Evolutionary conservation across 2,329 filamentous ascomycete genomes (phyloP).

Genomic region (Ophiostoma perfectum): DNA sequence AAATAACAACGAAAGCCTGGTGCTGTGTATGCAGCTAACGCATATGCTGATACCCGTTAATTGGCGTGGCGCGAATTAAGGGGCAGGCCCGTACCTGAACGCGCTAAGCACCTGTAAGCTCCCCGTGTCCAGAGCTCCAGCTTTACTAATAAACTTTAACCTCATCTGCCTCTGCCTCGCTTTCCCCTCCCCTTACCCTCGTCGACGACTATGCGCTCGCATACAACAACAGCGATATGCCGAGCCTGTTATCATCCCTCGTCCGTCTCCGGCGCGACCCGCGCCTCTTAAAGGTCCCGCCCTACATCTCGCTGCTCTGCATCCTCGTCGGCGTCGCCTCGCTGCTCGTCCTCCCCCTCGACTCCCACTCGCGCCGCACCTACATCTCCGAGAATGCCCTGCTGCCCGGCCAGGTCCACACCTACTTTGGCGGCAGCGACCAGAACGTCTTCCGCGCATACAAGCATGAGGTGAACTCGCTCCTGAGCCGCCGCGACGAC

Average conservation of each 20-base stretch:
- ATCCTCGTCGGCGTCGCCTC: conserved; percentile 80
- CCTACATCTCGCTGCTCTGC: conserved; percentile 80
- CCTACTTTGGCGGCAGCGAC: conserved; percentile 94
- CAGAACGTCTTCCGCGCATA: conserved; percentile 92
- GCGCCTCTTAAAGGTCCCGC: conserved; percentile 74
- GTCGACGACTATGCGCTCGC: not conserved
- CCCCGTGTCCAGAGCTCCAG: conserved; percentile 19
- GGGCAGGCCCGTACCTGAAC: conserved; percentile 16
- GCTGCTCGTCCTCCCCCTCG: conserved; percentile 81
- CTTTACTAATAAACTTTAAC: not conserved
- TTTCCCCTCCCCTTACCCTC: not conserved
- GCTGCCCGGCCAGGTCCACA: conserved; percentile 91
- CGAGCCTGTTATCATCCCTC: conserved; percentile 37
- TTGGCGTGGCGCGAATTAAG: conserved; percentile 15
- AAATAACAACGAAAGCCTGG: too few relatives aligned
- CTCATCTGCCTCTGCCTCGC: not conserved
- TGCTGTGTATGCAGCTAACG: not conserved
- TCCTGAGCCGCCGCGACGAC: conserved; percentile 33
- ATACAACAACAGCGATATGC: not conserved
- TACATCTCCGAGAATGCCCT: conserved; percentile 98
- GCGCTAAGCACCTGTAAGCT: conserved; percentile 13
- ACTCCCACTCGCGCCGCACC: conserved; percentile 84
- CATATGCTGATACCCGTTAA: not conserved
- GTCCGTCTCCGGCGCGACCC: conserved; percentile 73
- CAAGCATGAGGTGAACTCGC: conserved; percentile 68